Percentiles rank a stretch among this genome's conserved stretches.
phyloP scores from a whole-genome alignment of 768 basidiomycete species.

The Psilocybe sp. region DNA sequence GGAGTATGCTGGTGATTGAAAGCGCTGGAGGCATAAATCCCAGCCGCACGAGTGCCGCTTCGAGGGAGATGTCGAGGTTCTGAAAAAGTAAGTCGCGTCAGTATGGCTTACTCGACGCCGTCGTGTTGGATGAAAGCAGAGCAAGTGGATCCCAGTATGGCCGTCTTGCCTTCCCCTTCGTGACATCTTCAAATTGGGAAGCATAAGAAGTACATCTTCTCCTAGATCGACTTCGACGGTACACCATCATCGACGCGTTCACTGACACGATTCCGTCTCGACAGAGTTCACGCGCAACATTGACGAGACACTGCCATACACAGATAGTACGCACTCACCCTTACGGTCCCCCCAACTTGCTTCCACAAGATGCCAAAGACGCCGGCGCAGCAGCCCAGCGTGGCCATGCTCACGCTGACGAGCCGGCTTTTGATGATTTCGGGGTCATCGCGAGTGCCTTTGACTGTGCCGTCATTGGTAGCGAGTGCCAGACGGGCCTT shows the following conservation, averaged over 20 bases:
- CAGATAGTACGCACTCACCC: slow-evolving; percentile 14
- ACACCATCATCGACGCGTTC: no score
- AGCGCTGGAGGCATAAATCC: slow-evolving; percentile 26
- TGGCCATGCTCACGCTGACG: slow-evolving; percentile 62
- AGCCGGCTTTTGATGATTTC: slow-evolving; percentile 81
- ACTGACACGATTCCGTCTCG: no score
- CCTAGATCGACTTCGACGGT: no score
- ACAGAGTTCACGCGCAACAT: no score
- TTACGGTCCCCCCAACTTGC: slow-evolving; percentile 17
- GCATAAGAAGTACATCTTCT: no score
- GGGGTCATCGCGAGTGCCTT: slow-evolving; percentile 68
- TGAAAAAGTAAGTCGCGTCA: background rate
- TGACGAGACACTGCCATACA: slow-evolving; percentile 11
- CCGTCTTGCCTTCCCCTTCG: no score
- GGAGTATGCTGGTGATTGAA: slow-evolving; percentile 22
- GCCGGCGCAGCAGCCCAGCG: slow-evolving; percentile 50
- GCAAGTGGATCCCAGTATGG: no score
- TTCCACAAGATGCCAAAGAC: slow-evolving; percentile 44
- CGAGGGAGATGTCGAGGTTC: slow-evolving; percentile 12
- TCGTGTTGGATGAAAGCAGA: no score
- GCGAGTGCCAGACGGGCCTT: slow-evolving; percentile 55
- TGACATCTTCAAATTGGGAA: no score
- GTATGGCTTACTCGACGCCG: no score
- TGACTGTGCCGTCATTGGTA: background rate
- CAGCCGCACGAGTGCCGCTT: slow-evolving; percentile 36